Conservation (phyloP, 768 basidiomycete genomes). For the Termitomyces sp. region DNA sequence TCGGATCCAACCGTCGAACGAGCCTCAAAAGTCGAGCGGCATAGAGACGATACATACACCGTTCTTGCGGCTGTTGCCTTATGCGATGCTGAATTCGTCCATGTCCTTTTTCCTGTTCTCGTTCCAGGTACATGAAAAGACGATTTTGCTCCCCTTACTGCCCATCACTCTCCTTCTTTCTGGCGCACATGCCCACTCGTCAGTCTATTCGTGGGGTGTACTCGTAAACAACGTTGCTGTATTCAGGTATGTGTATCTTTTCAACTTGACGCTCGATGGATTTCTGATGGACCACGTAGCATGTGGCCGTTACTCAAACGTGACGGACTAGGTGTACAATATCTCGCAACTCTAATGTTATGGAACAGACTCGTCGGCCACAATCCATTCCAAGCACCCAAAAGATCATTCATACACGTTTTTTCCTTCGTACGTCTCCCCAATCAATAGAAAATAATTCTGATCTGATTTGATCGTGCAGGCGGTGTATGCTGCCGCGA, state of each 20-base stretch:
- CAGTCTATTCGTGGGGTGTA: conserved; percentile 63
- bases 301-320: conserved; percentile 89
- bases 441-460: no score
- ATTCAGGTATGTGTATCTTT: conserved; percentile 64
- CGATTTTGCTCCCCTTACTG: conserved; percentile 78
- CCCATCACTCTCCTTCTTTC: conserved; percentile 77
- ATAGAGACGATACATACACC: conserved; percentile 28
- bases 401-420: conserved; percentile 44
- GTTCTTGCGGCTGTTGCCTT: conserved; percentile 67
- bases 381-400: conserved; percentile 48
- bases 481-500: conserved; percentile 52
- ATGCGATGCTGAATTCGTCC: conserved; percentile 72
- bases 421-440: conserved; percentile 42
- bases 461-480: conserved; percentile 17
- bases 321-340: conserved; percentile 75
- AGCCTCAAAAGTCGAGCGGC: conserved; percentile 11
- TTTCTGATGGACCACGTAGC: conserved; percentile 33
- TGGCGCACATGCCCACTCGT: conserved; percentile 43
- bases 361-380: conserved; percentile 87
- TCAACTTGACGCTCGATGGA: neutral
- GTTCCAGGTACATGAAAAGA: conserved; percentile 96
- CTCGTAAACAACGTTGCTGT: conserved; percentile 79
- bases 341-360: conserved; percentile 55
- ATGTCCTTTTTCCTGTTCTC: conserved; percentile 96
- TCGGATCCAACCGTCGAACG: neutral